Conservation (phyloP, 371 early-diverging fungal species). For the Choanephora cucurbitarum region DNA sequence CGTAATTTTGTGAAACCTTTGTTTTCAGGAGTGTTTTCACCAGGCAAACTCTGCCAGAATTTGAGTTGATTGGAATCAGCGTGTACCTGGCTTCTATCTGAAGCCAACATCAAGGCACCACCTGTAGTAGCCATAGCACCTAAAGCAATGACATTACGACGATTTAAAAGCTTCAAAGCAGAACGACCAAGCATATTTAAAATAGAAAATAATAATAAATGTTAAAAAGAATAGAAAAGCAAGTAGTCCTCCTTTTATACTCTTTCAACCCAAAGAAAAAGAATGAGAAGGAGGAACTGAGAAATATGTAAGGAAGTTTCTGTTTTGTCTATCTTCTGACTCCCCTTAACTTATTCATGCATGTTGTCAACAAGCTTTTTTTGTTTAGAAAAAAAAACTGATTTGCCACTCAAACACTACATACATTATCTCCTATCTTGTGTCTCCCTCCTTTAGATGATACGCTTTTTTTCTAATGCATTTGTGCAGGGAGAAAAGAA, state of each 20-base stretch:
- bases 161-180: slow-evolving; percentile 28
- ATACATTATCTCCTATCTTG: background rate
- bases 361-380: background rate
- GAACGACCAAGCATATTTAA: slow-evolving; percentile 41
- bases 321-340: background rate
- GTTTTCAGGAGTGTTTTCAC: slow-evolving; percentile 49
- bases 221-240: background rate
- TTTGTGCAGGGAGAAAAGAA: background rate
- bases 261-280: background rate
- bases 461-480: background rate
- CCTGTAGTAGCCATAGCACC: slow-evolving; percentile 41
- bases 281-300: too few relatives aligned
- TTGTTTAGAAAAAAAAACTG: too few relatives aligned
- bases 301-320: slow-evolving; percentile 22
- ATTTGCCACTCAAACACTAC: background rate
- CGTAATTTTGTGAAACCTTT: slow-evolving; percentile 47
- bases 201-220: slow-evolving; percentile 4
- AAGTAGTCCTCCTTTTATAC: background rate
- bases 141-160: slow-evolving; percentile 31
- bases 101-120: slow-evolving; percentile 28
- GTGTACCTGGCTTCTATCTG: slow-evolving; percentile 33
- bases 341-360: background rate
- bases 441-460: background rate
- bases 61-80: slow-evolving; percentile 44
- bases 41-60: slow-evolving; percentile 49